phyloP scores from a whole-genome alignment of 306 rosid species.

The Hippophae rhamnoides region DNA sequence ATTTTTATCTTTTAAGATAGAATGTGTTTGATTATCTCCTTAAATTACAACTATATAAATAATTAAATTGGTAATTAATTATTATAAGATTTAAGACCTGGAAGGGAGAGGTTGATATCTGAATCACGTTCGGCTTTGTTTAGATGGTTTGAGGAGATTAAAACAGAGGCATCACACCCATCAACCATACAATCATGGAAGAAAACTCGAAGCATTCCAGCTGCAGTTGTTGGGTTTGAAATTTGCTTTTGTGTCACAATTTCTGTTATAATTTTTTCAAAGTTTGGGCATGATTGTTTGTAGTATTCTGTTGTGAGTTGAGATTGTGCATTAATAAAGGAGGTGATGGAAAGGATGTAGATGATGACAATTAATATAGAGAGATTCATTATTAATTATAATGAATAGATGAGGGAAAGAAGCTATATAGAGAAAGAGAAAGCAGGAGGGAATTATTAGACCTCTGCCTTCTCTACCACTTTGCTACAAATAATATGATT shows the following conservation, averaged over 20 bases:
- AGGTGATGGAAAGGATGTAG: background rate
- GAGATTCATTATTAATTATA: background rate
- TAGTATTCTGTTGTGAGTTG: slow-evolving; percentile 32
- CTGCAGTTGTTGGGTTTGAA: slow-evolving; percentile 33
- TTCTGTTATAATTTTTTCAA: slow-evolving; percentile 24
- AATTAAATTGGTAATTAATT: too few species aligned
- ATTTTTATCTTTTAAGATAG: too few species aligned
- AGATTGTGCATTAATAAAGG: slow-evolving; percentile 9
- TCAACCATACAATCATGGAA: slow-evolving; percentile 41
- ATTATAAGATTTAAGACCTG: background rate
- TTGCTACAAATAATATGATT: too few species aligned
- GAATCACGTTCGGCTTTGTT: slow-evolving; percentile 38
- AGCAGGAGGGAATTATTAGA: slow-evolving; percentile 5
- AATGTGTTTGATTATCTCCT: too few species aligned
- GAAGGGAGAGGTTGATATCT: slow-evolving; percentile 33
- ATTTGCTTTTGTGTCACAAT: slow-evolving; percentile 24
- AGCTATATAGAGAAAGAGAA: background rate
- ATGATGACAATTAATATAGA: too few species aligned
- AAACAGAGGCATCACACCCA: slow-evolving; percentile 43
- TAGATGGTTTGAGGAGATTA: slow-evolving; percentile 28
- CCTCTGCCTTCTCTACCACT: too few species aligned
- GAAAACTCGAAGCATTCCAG: slow-evolving; percentile 39
- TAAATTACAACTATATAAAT: too few species aligned
- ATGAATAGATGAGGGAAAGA: background rate
- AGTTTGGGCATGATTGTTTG: slow-evolving; percentile 32